phyloP scores from a whole-genome alignment of 140 eudicot species.

The Senecio squalidus region DNA sequence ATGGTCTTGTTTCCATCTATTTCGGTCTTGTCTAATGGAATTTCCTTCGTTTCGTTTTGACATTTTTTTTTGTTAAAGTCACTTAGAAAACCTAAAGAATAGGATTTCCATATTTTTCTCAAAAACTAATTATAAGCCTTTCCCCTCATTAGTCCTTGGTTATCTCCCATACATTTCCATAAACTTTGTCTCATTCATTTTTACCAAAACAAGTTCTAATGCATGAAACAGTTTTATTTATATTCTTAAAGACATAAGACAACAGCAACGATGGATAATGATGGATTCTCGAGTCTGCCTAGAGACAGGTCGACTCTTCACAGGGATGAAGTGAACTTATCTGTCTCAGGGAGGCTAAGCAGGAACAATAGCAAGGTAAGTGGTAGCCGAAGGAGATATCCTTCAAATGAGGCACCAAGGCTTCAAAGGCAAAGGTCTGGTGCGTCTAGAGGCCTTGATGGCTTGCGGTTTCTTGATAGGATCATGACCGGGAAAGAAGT shows the following conservation, averaged over 20 bases:
- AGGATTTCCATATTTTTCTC: constrained; percentile 32
- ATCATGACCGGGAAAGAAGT: constrained; percentile 60
- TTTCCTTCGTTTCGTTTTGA: not conserved
- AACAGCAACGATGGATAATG: constrained; percentile 18
- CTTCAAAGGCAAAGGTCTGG: constrained; percentile 54
- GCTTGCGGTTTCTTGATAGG: constrained; percentile 77
- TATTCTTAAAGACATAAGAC: constrained; percentile 2
- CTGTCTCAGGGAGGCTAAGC: constrained; percentile 29
- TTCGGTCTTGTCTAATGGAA: constrained; percentile 15
- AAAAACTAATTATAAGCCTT: constrained; percentile 23
- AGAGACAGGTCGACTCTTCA: constrained; percentile 10
- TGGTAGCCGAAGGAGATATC: constrained; percentile 9
- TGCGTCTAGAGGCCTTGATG: constrained; percentile 64
- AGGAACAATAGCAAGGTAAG: constrained; percentile 25
- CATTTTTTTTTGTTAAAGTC: constrained; percentile 5
- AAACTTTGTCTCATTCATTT: constrained; percentile 18
- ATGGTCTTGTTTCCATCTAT: constrained; percentile 11
- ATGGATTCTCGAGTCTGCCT: not conserved
- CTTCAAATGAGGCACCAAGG: constrained; percentile 18
- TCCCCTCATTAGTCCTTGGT: constrained; percentile 19
- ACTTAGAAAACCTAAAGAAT: constrained; percentile 18
- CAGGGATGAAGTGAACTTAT: constrained; percentile 17
- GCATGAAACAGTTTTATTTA: constrained; percentile 11
- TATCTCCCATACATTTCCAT: constrained; percentile 23
- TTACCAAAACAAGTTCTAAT: constrained; percentile 9